phyloP scores from a whole-genome alignment of 371 early-diverging fungal species.

The Zopfochytrium polystomum region DNA sequence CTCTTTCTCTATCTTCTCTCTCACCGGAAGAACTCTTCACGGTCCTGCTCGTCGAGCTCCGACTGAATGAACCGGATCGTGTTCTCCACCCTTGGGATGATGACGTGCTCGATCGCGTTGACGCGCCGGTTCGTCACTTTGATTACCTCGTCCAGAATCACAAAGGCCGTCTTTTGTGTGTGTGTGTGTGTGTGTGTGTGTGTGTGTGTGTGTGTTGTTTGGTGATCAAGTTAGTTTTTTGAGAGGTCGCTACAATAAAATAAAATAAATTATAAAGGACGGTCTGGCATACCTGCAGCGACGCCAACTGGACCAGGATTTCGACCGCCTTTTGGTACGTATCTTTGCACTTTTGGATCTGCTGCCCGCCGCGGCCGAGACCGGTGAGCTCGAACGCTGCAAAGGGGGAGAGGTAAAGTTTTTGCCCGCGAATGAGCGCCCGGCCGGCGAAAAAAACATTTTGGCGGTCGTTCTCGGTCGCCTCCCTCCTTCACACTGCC shows the following conservation, averaged over 20 bases:
- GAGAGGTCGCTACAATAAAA: constrained; percentile 14
- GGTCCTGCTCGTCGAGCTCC: constrained; percentile 99
- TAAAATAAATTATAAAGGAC: constrained; percentile 32
- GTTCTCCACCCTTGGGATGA: constrained; percentile 98
- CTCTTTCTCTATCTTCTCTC: no score
- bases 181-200: no score
- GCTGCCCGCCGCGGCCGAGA: constrained; percentile 97
- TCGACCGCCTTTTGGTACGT: constrained; percentile 92
- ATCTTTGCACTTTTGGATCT: constrained; percentile 89
- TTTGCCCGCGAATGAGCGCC: background rate
- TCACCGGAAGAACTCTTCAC: constrained; percentile 99
- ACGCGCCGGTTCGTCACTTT: constrained; percentile 98
- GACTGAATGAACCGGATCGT: constrained; percentile 96
- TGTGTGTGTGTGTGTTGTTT: no score
- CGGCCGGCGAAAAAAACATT: constrained; percentile 26
- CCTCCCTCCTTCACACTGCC: no score
- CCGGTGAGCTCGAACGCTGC: constrained; percentile 93
- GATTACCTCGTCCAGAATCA: constrained; percentile 97
- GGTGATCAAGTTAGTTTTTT: constrained; percentile 37
- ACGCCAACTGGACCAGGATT: constrained; percentile 92
- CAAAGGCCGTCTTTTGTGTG: no score
- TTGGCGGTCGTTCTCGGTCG: no score
- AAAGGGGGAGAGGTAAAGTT: background rate
- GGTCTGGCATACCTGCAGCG: constrained; percentile 75
- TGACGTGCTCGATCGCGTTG: constrained; percentile 98